These are phyloP conservation scores for Flueggea neowawraea DNA, from an alignment of 441 rosid genomes.

Conservation along the genomic window DNA sequence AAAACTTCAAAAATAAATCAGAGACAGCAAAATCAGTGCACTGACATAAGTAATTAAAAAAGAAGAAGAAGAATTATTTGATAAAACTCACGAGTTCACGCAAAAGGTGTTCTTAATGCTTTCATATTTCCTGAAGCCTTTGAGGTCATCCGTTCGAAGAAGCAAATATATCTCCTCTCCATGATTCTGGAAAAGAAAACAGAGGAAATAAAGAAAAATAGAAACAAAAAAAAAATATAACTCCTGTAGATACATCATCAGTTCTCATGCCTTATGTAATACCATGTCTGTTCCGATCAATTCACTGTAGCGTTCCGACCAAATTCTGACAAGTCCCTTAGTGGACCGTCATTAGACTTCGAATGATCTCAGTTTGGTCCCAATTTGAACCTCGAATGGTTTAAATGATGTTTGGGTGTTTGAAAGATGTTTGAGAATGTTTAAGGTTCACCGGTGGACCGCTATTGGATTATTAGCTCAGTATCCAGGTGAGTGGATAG, in stretches of 20 bases:
- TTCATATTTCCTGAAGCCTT: slow-evolving; percentile 91
- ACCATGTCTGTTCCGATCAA: no score
- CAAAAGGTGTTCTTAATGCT: slow-evolving; percentile 85
- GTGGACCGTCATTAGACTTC: no score
- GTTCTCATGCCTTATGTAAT: no score
- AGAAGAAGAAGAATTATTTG: slow-evolving; percentile 4
- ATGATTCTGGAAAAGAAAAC: slow-evolving; percentile 57
- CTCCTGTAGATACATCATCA: background rate
- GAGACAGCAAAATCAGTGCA: background rate
- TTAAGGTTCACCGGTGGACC: no score
- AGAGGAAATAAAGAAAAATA: slow-evolving; percentile 13
- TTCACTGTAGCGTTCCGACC: no score
- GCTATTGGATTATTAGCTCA: no score
- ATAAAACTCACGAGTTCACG: slow-evolving; percentile 80
- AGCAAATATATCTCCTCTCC: slow-evolving; percentile 98
- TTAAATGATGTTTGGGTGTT: no score
- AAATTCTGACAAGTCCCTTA: no score
- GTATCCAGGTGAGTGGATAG: no score
- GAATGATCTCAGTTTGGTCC: no score
- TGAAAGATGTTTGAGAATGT: no score
- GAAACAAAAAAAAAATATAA: background rate
- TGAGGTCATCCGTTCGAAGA: slow-evolving; percentile 95
- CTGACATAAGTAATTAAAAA: slow-evolving; percentile 1
- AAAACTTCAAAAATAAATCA: background rate
- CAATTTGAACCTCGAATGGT: no score